Base-by-base conservation (phyloP, 352 stramenopile genomes). In the Pilasporangium apinafurcum region DNA sequence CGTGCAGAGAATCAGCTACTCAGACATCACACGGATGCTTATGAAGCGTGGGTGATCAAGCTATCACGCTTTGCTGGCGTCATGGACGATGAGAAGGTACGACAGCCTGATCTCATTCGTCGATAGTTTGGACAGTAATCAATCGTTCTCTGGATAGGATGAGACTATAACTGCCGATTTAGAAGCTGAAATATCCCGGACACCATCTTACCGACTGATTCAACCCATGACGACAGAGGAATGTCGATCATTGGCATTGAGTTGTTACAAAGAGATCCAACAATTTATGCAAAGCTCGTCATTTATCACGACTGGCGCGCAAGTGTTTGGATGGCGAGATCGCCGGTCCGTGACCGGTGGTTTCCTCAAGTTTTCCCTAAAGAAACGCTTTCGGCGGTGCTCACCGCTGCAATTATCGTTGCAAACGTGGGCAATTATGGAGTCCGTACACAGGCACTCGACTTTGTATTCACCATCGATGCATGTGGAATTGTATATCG, bases 401-500 rank as follows among this genome's bases (percentile, higher is more conserved):
- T 35, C 49, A 7, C 16, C 61, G 17, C 16, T 48, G 17, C 36
- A 53, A 1, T 24, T 71, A 14, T 39, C 44, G 18, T 37, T 44
- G 7, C 56, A 53, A 2, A 48, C 33, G 26, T 72, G 62, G 62
- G 20, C 31, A 10, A 13, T 71, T 8, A 21, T 68, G 20, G 17
- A 41, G 10, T 61, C 48, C 3, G 13, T 36, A 4, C 24, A 50
- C 18, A 29, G 38, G 8, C 53, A 56, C 20, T 27, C 24, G n/a
- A 44, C 26, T 0, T 51, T 86, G 8, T 83, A 81, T 50, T 83
- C 74, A 34, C 51, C 68, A 1, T 53, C 54, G 25, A 67, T 83
- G 42, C 53, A 59, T 22, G 33, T 83, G n/a, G 59, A 44, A 3
- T 49, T 75, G 32, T 67, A 77, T 40, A 39, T 48, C n/a, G 25